These are phyloP conservation scores for Eucalyptus pauciflora DNA, from an alignment of 345 rosid genomes.

Conservation along the genomic window DNA sequence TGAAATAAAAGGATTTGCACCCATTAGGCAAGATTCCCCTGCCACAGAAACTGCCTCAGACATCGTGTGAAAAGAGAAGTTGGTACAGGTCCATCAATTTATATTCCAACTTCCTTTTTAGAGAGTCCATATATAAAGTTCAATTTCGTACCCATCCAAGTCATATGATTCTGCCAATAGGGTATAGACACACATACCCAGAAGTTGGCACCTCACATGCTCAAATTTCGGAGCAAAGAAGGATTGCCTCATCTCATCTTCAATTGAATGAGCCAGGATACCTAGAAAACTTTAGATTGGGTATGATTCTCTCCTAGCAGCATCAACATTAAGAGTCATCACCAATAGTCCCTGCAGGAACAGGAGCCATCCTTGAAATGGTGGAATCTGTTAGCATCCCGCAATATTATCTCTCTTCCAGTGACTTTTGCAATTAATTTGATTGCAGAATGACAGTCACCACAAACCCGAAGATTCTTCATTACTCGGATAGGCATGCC, in stretches of 20 bases:
- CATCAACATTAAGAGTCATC: background rate
- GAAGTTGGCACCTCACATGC: background rate
- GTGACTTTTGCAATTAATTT: constrained; percentile 62
- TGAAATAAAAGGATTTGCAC: background rate
- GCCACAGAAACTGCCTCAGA: background rate
- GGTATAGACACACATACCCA: background rate
- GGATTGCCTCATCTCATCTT: background rate
- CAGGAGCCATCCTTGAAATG: constrained; percentile 65
- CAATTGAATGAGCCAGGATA: background rate
- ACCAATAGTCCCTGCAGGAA: constrained; percentile 80
- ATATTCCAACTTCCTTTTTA: background rate
- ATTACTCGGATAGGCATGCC: constrained; percentile 65
- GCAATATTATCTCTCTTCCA: constrained; percentile 55
- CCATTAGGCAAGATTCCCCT: background rate
- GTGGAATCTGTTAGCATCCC: constrained; percentile 84
- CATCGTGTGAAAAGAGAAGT: background rate
- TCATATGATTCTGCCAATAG: background rate
- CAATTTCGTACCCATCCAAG: background rate
- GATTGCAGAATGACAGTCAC: constrained; percentile 71
- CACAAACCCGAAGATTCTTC: constrained; percentile 77
- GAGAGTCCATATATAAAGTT: background rate
- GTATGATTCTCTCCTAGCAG: background rate
- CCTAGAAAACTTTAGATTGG: background rate
- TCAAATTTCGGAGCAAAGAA: background rate
- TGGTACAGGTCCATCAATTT: background rate